Base-by-base conservation (phyloP, 75 land plant genomes). In the Pseudotsuga menziesii region DNA sequence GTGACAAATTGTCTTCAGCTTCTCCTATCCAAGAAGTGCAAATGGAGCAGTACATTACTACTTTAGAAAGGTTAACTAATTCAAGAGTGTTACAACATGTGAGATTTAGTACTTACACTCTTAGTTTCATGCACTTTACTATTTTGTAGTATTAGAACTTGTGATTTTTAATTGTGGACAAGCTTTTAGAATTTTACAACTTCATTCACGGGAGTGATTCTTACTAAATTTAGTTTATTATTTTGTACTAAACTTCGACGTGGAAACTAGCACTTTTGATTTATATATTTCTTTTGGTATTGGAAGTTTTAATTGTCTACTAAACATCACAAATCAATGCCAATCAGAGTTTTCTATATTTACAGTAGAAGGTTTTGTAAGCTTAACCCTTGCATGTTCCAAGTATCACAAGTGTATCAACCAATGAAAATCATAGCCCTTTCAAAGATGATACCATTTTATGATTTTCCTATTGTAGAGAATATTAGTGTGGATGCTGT, bases 81-180 rank as follows among this genome's bases (percentile, higher is more conserved):
- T 81, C 93, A 76, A 91, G 97, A 76, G 87, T 91, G 73, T 82
- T 96, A 44, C 96, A 91, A 79, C 97, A 92, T 94, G 97, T 94
- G 57, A 66, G 32, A 29, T 29, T 29, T 29, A 29, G 32, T 29
- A 29, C 32, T 29, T 29, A 29, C 32, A 0, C 32, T 29, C 32
- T 29, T 29, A 0, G 32, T 29, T 29, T 29, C 0, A 29, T 29
- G 32, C 32, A 0, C 32, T 29, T 29, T 29, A 29, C 32, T 29
- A 29, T 29, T 29, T 29, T 29, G 1, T 29, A 29, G 32, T 29
- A 29, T 29, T 29, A 29, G 32, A 29, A 29, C 32, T 1, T 29
- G 32, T 29, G 32, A 29, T 29, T 29, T 29, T 0, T 29, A 29
- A 29, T 0, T 29, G 32, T 29, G 32, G 32, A 1, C 32, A 29